Conservation (phyloP, 2,329 filamentous ascomycete species). For the Periconia digitata region DNA sequence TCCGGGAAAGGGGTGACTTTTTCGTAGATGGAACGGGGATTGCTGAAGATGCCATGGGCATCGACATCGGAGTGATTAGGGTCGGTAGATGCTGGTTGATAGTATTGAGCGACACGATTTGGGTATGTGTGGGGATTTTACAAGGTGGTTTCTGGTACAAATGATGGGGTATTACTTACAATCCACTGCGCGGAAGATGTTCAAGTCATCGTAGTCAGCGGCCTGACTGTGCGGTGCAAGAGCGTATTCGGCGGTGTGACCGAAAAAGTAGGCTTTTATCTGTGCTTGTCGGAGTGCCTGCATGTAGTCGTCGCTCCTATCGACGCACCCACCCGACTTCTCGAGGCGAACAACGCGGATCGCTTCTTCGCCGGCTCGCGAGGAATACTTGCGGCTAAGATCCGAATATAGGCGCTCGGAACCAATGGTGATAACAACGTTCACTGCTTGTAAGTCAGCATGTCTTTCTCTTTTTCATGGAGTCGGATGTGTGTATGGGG, state of each 20-base stretch:
- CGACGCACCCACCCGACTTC: slow-evolving; percentile 82
- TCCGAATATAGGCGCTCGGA: slow-evolving; percentile 76
- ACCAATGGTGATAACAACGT: slow-evolving; percentile 79
- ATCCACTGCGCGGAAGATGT: slow-evolving; percentile 70
- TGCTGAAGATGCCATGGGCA: slow-evolving; percentile 48
- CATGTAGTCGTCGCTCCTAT: slow-evolving; percentile 73
- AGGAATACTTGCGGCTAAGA: slow-evolving; percentile 69
- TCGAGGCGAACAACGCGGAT: slow-evolving; percentile 77
- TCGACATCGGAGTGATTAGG: slow-evolving; percentile 45
- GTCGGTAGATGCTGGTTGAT: not conserved
- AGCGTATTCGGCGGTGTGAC: slow-evolving; percentile 62
- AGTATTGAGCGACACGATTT: too few relatives aligned
- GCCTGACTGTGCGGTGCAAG: slow-evolving; percentile 87
- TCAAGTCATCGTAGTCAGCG: slow-evolving; percentile 73
- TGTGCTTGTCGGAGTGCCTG: slow-evolving; percentile 72
- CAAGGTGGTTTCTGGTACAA: too few relatives aligned
- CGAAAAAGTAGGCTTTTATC: slow-evolving; percentile 94
- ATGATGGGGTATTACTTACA: too few relatives aligned
- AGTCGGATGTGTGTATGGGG: not conserved
- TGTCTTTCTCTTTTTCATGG: not conserved
- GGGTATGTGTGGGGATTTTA: too few relatives aligned
- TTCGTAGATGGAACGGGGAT: slow-evolving; percentile 54
- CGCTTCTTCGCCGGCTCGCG: slow-evolving; percentile 60
- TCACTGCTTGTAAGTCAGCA: slow-evolving; percentile 56
- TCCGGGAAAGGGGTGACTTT: slow-evolving; percentile 65